Evolutionary conservation across 371 early-diverging fungal genomes (phyloP), one percentile per base, ranked within the genome.

Genomic region (Nosema muscidifuracis): DNA sequence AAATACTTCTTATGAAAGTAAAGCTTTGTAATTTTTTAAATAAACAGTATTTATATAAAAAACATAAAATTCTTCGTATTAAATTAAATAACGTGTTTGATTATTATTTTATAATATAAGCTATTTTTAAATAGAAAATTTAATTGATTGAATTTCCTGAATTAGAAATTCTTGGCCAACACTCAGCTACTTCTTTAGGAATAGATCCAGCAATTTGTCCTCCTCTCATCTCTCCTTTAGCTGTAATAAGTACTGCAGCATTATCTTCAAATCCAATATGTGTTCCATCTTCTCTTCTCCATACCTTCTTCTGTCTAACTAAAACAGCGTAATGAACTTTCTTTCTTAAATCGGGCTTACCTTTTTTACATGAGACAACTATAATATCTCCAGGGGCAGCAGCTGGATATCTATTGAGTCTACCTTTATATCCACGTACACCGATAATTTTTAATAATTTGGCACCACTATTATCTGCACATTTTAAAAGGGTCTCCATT

Each of bases 221-320:
- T 78, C 98, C 99, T 89, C 95, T 97, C 92, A 97, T 92, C 86
- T 99, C 97, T 86, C 99, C 97, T 90, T 97, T 97, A 82, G 92
- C 92, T 87, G 93, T 92, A 80, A 94, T 92, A 77, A 94, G 90
- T 66, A 93, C 92, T 84, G 92, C 93, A 74, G 95, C 94, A 87
- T 94, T 94, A 86, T 94, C 90, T 85, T 93, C 93, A 81, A 94
- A 94, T 86, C 91, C 91, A 73, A 97, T 89, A 88, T 90, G 95
- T 82, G 95, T 91, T 85, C 98, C 99, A 80, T 99, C 99, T 84
- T 89, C 86, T 82, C 99, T 89, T 85, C 97, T 91, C 95, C 95
- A 95, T 64, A 92, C 88, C 89, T 96, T 95, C 84, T 96, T 91
- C 87, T 99, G 99, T 81, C 99, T 94, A 73, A 97, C 89, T 79